These are phyloP conservation scores for Theobroma grandiflorum DNA, from an alignment of 441 rosid species.

Conservation along the genomic window DNA sequence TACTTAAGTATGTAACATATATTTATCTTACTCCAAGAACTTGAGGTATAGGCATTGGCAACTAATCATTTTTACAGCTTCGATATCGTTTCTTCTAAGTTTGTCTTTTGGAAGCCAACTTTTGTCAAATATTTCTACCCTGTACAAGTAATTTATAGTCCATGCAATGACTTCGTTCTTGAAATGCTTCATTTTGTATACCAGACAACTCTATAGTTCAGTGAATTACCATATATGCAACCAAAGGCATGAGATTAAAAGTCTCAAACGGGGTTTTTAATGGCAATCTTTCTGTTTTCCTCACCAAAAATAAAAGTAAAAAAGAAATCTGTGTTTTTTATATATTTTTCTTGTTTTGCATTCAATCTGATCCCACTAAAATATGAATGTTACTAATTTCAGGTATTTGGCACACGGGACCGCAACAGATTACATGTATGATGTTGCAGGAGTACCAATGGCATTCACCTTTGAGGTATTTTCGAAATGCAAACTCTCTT, in stretches of 20 bases:
- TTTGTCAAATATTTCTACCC: background rate
- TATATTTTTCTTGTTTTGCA: background rate
- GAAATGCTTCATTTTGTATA: background rate
- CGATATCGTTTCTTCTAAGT: background rate
- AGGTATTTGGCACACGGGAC: slow-evolving; percentile 99
- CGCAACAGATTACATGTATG: slow-evolving; percentile 96
- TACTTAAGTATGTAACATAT: background rate
- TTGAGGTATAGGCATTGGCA: background rate
- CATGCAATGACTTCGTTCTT: background rate
- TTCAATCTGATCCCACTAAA: background rate
- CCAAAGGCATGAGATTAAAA: background rate
- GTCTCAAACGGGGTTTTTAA: background rate
- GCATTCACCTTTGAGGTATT: slow-evolving; percentile 99
- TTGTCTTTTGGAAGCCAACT: background rate
- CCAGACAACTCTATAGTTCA: background rate
- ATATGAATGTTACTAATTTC: slow-evolving; percentile 22
- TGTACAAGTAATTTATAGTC: background rate
- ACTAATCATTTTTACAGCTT: background rate
- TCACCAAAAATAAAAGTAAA: background rate
- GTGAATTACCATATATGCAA: background rate
- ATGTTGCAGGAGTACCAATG: slow-evolving; percentile 86
- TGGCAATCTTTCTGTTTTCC: background rate
- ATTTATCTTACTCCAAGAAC: background rate
- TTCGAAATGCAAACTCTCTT: slow-evolving; percentile 35
- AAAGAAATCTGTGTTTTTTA: background rate